Base-by-base conservation (phyloP, 2,329 filamentous ascomycete species). In the Alternaria infectoria region DNA sequence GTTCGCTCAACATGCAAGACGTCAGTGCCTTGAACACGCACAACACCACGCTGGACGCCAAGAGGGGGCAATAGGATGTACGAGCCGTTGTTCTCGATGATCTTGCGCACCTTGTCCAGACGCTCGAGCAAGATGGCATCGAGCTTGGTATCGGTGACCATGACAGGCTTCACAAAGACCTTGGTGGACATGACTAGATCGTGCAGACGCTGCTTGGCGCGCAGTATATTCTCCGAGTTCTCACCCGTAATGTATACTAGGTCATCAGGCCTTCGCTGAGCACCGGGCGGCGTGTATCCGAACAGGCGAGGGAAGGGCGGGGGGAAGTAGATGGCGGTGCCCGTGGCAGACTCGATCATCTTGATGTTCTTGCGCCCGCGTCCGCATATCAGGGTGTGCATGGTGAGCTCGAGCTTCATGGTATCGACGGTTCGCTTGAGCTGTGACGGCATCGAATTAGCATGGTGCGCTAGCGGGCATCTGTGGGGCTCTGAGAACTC, bases 321-420 rank as follows among this genome's bases (percentile, higher is more conserved):
- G 26, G 96, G 96, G 77, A 99, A 98, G 83, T 99, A 99, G 74
- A 99, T 98, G 68, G 96, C 95, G 9, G 96, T 98, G 74, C 94
- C 93, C 13, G 96, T 98, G 26, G 91, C 89, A 13, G 96, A 97
- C 81, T 99, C 96, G 75, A 99, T 97, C 74, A 96, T 84, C 84
- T 98, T 98, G 83, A 99, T 97, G 79, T 97, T 97, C 84, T 97
- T 97, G 71, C 96, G 89, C 71, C 94, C 95, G 52, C 96, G 92
- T 52, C 96, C 96, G 79, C 94, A 97, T 54, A 98, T 90, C 59
- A 97, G 86, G 61, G 93, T 96, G 79, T 99, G 96, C 77, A 97
- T 87, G 25, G 93, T 92, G 54, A 95, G 83, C 71, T 97, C 94
- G 62, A 97, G 86, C 76, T 92, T 91, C 74, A 93, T 89, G 51